These are phyloP conservation scores for Kalaharituber pfeilii DNA, from an alignment of 2,329 filamentous ascomycete genomes.

Conservation along the genomic window DNA sequence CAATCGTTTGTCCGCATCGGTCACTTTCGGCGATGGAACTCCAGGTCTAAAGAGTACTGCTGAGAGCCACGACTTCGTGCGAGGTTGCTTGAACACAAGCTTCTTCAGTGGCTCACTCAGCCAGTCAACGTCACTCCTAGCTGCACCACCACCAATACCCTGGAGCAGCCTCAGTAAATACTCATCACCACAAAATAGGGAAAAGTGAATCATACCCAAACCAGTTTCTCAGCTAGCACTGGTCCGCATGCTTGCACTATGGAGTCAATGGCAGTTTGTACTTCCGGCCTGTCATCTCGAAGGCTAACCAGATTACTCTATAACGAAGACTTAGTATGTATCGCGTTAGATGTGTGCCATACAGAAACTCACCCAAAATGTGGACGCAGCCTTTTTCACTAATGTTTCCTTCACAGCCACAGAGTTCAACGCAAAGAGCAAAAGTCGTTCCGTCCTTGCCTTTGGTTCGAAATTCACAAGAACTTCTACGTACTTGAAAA, in stretches of 20 bases:
- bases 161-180: constrained; percentile 16
- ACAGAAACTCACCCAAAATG: constrained; percentile 49
- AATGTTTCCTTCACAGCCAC: constrained; percentile 55
- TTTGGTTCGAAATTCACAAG: constrained; percentile 42
- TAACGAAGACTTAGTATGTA: too few relatives aligned
- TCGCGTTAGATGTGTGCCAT: background rate
- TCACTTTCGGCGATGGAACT: constrained; percentile 44
- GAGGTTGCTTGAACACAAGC: constrained; percentile 39
- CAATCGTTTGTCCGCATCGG: constrained; percentile 39
- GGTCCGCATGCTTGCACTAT: constrained; percentile 22
- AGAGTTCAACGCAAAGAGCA: constrained; percentile 54
- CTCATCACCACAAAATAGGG: background rate
- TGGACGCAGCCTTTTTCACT: constrained; percentile 54
- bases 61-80: constrained; percentile 46
- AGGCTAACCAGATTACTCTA: constrained; percentile 30
- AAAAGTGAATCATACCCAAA: constrained; percentile 14
- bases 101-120: constrained; percentile 55
- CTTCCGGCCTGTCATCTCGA: constrained; percentile 30
- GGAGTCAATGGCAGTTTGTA: constrained; percentile 29
- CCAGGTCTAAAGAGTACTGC: constrained; percentile 37
- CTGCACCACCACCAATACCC: constrained; percentile 51
- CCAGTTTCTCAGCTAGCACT: constrained; percentile 20
- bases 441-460: constrained; percentile 45
- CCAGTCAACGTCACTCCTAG: constrained; percentile 54
- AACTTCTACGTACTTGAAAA: constrained; percentile 43